Evolutionary conservation across 1,284 basidiomycete species (phyloP).

Genomic region (Trichosporon sp.): DNA sequence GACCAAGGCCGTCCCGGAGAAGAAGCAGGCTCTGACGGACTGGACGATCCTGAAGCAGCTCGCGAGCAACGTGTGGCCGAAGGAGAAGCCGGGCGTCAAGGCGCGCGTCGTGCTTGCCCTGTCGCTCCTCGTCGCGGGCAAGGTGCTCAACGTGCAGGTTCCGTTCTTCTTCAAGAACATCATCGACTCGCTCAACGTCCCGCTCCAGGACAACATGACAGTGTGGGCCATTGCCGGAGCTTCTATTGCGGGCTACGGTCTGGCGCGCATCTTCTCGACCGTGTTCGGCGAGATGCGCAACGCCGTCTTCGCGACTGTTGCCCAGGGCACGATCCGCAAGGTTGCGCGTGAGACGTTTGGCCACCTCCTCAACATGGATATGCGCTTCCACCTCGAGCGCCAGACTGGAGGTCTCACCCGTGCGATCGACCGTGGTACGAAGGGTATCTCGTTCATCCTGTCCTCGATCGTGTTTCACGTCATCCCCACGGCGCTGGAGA

Average conservation of each 20-base stretch:
- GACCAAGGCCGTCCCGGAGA: slow-evolving; percentile 26
- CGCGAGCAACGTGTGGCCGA: slow-evolving; percentile 64
- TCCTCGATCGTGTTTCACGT: slow-evolving; percentile 94
- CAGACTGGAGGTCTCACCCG: slow-evolving; percentile 95
- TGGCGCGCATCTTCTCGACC: slow-evolving; percentile 84
- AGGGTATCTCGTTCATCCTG: slow-evolving; percentile 96
- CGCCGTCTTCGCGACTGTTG: slow-evolving; percentile 94
- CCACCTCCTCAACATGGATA: slow-evolving; percentile 85
- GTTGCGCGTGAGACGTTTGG: slow-evolving; percentile 93
- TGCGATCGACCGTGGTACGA: slow-evolving; percentile 96
- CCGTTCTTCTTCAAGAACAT: slow-evolving; percentile 93
- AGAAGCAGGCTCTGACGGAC: slow-evolving; percentile 54
- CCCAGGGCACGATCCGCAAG: slow-evolving; percentile 88
- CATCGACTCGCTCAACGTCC: slow-evolving; percentile 85
- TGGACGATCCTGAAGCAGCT: slow-evolving; percentile 63
- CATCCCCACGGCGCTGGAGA: slow-evolving; percentile 92
- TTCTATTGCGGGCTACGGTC: slow-evolving; percentile 86
- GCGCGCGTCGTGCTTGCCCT: slow-evolving; percentile 82
- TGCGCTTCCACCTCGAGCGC: slow-evolving; percentile 88
- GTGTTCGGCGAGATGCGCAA: slow-evolving; percentile 91
- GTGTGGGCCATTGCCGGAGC: slow-evolving; percentile 91
- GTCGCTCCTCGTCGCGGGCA: slow-evolving; percentile 77
- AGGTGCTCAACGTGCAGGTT: slow-evolving; percentile 97
- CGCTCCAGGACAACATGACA: slow-evolving; percentile 73
- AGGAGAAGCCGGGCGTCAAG: slow-evolving; percentile 60